phyloP scores from a whole-genome alignment of 1,284 basidiomycete genomes.

The Athelia sp. region DNA sequence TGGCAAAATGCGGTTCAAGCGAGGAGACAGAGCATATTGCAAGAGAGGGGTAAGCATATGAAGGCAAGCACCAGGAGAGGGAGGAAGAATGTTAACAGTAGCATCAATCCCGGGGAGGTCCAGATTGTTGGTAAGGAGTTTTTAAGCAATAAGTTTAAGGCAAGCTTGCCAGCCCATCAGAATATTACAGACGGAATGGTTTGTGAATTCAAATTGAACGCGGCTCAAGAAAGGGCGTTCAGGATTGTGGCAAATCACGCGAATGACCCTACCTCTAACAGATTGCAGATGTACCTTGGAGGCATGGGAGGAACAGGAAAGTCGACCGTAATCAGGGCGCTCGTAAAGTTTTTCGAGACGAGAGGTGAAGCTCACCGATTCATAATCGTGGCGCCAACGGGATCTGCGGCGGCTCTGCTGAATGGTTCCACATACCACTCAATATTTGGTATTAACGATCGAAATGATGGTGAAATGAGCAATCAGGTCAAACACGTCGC shows the following conservation, averaged over 20 bases:
- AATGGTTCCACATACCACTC: slow-evolving; percentile 35
- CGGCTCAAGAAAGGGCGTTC: slow-evolving; percentile 28
- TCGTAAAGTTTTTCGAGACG: slow-evolving; percentile 20
- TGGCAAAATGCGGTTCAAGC: not conserved
- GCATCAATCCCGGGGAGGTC: too few relatives aligned
- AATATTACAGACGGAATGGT: slow-evolving; percentile 6
- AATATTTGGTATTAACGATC: slow-evolving; percentile 20
- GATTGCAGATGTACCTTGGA: slow-evolving; percentile 29
- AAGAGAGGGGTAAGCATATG: too few relatives aligned
- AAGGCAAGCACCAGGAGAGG: too few relatives aligned
- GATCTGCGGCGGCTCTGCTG: slow-evolving; percentile 29
- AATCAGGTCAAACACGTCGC: not conserved
- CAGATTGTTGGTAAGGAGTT: too few relatives aligned
- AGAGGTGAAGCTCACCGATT: slow-evolving; percentile 21
- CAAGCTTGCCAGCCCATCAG: not conserved
- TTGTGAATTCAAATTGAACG: slow-evolving; percentile 19
- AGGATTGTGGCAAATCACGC: slow-evolving; percentile 26
- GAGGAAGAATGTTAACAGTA: too few relatives aligned
- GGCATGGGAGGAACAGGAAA: slow-evolving; percentile 35
- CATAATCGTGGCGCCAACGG: slow-evolving; percentile 30
- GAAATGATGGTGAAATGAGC: too few relatives aligned
- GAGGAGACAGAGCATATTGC: too few relatives aligned
- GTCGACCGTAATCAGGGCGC: slow-evolving; percentile 25
- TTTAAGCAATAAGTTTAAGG: not conserved
- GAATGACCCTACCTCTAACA: slow-evolving; percentile 10